Evolutionary conservation across 1,284 basidiomycete species (phyloP).

Genomic region (Moniliella sp.): DNA sequence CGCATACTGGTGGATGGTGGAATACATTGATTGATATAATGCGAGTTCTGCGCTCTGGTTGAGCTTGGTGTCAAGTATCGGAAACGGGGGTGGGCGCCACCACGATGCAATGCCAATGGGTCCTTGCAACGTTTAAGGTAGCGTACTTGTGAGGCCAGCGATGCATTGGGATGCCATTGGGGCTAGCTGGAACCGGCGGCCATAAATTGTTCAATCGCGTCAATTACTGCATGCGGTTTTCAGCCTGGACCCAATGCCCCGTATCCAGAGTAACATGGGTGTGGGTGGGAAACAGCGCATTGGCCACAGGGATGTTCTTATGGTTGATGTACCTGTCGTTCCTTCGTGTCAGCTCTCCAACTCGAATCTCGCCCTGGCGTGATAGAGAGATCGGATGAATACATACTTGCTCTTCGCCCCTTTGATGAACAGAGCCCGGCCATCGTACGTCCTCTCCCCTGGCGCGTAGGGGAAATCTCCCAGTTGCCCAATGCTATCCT

Average conservation of each 20-base stretch:
- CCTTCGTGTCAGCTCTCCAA: not conserved
- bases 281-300: conserved; percentile 49
- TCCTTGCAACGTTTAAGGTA: too few relatives aligned
- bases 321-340: conserved; percentile 46
- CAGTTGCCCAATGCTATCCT: conserved; percentile 44
- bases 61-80: too few relatives aligned
- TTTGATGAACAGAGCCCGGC: conserved; percentile 53
- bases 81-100: too few relatives aligned
- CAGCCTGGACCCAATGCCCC: conserved; percentile 36
- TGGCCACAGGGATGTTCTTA: conserved; percentile 42
- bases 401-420: conserved; percentile 45
- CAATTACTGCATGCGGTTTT: conserved; percentile 34
- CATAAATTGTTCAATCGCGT: too few relatives aligned
- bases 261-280: conserved; percentile 30
- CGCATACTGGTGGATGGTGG: too few relatives aligned
- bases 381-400: not conserved
- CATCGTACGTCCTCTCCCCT: conserved; percentile 40
- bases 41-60: too few relatives aligned
- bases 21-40: too few relatives aligned
- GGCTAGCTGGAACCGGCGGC: too few relatives aligned
- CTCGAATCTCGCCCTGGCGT: not conserved
- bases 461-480: conserved; percentile 49
- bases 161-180: too few relatives aligned
- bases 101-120: too few relatives aligned
- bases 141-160: too few relatives aligned